Evolutionary conservation across 495 filamentous ascomycete genomes (phyloP), one percentile per base, ranked within the genome.

Genomic region (Penicillium riverlandense): DNA sequence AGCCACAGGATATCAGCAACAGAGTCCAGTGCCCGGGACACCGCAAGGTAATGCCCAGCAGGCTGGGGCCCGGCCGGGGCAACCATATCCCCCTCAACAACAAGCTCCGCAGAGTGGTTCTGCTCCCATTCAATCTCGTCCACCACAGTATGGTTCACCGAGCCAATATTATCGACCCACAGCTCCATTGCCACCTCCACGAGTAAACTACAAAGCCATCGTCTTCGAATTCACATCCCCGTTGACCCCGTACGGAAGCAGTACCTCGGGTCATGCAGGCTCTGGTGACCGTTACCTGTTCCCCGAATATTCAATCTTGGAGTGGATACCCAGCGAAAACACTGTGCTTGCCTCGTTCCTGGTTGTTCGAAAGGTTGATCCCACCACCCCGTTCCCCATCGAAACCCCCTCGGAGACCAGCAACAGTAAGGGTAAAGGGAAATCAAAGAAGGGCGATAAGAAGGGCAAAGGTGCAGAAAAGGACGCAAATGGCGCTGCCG

Each of bases 201-300:
- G 62, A 41, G 68, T 81, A 7, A 79, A 86, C 51, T 82, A 84
- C 56, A 77, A 79, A 32, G 78, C 85, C 11, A 71, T 95, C 2
- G 80, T 90, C 8, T 86, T 98, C 42, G 91, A 96, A 57, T 95
- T 96, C 52, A 71, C 70, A 1, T 74, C 70, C 8, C 70, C 70
- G 0, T 49, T 72, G 40, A 72, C 70, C 10, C 69, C 70, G 1
- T 72, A 72, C 29, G 67, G 70, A 57, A 73, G 62, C 44, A 66
- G 62, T 29, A 67, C 68, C 0, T 74, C 79, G 2, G 82, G 83
- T 39, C 79, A 83, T 29, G 84, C 79, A 8, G 77, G 76, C 11
- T 79, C 77, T 12, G 89, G 89, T 8, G 92, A 96, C 57, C 81
- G 90, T 13, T 97, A 89, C 57, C 61, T 90, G 13, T 92, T 98